These are phyloP conservation scores for Chimonanthus praecox DNA, from an alignment of 164 flowering plant genomes.

Conservation along the genomic window DNA sequence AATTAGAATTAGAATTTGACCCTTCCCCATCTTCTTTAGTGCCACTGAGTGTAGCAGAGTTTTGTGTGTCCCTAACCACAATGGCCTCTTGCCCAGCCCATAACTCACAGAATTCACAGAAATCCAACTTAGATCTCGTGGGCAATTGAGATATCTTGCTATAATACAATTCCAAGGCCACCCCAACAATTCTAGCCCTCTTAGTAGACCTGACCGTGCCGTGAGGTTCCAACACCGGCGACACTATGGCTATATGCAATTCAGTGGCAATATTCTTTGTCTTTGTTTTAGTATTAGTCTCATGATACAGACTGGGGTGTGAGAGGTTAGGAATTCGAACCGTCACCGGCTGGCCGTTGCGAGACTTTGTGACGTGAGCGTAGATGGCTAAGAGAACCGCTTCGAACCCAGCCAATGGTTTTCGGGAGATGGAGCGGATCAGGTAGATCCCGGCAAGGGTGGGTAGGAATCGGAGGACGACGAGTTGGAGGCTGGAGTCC, in stretches of 20 bases:
- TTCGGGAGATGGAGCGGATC: conserved; percentile 43
- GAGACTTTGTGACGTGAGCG: conserved; percentile 57
- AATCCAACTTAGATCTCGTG: conserved; percentile 55
- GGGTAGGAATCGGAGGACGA: conserved; percentile 72
- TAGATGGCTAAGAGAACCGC: conserved; percentile 74
- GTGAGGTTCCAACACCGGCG: conserved; percentile 70
- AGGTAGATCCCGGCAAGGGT: conserved; percentile 67
- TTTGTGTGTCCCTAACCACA: conserved; percentile 9
- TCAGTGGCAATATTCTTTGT: conserved; percentile 32
- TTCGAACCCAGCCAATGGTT: conserved; percentile 76
- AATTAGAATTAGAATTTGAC: background rate
- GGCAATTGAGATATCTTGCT: conserved; percentile 60
- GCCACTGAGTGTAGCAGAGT: background rate
- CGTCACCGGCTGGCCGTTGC: conserved; percentile 53
- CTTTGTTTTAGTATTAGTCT: conserved; percentile 16
- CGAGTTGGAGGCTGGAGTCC: conserved; percentile 60
- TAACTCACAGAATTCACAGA: conserved; percentile 54
- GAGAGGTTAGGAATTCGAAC: conserved; percentile 64
- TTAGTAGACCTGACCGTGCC: conserved; percentile 70
- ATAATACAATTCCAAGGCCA: conserved; percentile 65
- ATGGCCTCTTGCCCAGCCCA: conserved; percentile 63
- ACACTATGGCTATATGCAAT: conserved; percentile 53
- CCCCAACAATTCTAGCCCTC: conserved; percentile 79
- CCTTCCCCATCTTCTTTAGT: background rate
- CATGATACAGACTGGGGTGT: conserved; percentile 73